phyloP scores from a whole-genome alignment of 2,329 filamentous ascomycete genomes.

The Hymenoscyphus fraxineus region DNA sequence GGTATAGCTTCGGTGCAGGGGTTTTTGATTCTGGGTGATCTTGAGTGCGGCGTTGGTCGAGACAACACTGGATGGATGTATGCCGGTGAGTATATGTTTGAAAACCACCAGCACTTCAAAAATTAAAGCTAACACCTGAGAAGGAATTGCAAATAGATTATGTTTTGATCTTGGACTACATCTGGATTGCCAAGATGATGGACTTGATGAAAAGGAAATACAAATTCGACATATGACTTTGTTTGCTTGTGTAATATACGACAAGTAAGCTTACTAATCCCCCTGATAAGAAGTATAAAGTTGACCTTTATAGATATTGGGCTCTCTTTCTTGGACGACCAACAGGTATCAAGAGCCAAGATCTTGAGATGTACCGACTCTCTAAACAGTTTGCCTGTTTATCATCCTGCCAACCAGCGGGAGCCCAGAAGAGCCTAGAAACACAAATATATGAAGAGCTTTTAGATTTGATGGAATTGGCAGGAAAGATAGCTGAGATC shows the following conservation, averaged over 20 bases:
- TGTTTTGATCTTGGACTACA: conserved; percentile 49
- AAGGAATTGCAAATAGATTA: conserved; percentile 42
- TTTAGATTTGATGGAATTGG: conserved; percentile 53
- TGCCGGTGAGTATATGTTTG: conserved; percentile 38
- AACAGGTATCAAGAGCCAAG: conserved; percentile 50
- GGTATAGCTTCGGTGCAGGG: conserved; percentile 51
- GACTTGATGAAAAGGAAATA: conserved; percentile 44
- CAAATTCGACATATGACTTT: conserved; percentile 49
- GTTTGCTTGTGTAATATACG: conserved; percentile 49
- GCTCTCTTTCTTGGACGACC: conserved; percentile 52
- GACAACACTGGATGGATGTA: conserved; percentile 55
- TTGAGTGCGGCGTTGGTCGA: conserved; percentile 51
- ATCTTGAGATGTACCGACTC: conserved; percentile 46
- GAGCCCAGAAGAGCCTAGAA: conserved; percentile 34
- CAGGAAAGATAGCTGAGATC: conserved; percentile 48
- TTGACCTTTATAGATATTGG: conserved; percentile 38
- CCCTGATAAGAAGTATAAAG: no score
- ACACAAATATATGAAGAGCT: conserved; percentile 48
- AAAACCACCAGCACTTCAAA: neutral
- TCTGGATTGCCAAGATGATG: conserved; percentile 41
- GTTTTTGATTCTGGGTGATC: conserved; percentile 48
- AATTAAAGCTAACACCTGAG: neutral
- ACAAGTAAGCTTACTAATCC: conserved; percentile 38
- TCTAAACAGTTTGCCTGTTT: conserved; percentile 45
- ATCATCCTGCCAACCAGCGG: conserved; percentile 37